A percentile compares a stretch with the other conserved stretches of the same genome.
Evolutionary conservation across 2,329 filamentous ascomycete genomes (phyloP).

Genomic region (Pseudohalonectria lignicola): DNA sequence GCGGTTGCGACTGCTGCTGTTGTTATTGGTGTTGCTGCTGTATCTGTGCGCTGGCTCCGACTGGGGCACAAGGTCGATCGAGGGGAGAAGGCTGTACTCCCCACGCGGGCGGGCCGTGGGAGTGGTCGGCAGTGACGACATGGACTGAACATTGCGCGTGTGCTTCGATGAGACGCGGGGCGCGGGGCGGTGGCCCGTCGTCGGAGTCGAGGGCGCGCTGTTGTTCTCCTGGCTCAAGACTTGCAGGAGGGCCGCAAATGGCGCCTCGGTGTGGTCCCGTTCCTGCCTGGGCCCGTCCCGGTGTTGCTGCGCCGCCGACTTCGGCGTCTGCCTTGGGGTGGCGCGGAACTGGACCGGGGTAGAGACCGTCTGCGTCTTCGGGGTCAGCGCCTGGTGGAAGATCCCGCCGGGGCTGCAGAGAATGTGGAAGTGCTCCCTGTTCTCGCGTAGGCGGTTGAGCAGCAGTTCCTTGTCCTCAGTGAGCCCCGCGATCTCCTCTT

Average conservation of each 20-base stretch:
- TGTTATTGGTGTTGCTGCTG: constrained; percentile 3
- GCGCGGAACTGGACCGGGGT: constrained; percentile 34
- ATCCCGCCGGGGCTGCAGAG: constrained; percentile 66
- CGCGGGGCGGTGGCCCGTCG: constrained; percentile 30
- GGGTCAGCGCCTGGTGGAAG: constrained; percentile 51
- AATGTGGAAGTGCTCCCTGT: constrained; percentile 74
- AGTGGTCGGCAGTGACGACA: constrained; percentile 76
- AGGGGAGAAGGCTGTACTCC: constrained; percentile 46
- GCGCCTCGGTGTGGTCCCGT: constrained; percentile 44
- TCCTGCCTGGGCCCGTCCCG: constrained; percentile 16
- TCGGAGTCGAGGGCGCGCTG: constrained; percentile 64
- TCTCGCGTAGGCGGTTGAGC: constrained; percentile 76
- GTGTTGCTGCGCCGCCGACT: constrained; percentile 24
- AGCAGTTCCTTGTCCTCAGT: constrained; percentile 67
- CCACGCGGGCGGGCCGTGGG: constrained; percentile 45
- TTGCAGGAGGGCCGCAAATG: constrained; percentile 71
- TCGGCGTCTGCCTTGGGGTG: constrained; percentile 41
- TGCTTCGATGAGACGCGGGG: constrained; percentile 49
- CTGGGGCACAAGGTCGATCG: constrained; percentile 50
- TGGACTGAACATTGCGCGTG: constrained; percentile 65
- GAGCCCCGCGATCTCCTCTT: constrained; percentile 60
- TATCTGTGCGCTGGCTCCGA: constrained; percentile 43
- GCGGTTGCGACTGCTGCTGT: constrained; percentile 7
- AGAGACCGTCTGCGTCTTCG: constrained; percentile 33
- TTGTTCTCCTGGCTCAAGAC: constrained; percentile 69